phyloP scores from a whole-genome alignment of 1,284 basidiomycete species.

The Phylloporus sp. region DNA sequence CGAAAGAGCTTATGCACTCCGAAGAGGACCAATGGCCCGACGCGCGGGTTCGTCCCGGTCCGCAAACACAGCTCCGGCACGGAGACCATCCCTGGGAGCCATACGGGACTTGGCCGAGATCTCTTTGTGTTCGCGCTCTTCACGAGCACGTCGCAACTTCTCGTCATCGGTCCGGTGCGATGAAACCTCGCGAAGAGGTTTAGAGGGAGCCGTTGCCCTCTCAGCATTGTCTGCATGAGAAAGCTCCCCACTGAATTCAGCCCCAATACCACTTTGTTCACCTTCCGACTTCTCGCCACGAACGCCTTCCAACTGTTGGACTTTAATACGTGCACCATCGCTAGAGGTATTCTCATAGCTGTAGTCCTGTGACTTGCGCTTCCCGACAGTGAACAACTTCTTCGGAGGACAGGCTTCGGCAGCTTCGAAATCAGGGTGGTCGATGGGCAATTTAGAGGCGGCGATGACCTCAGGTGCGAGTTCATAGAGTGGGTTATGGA shows the following conservation, averaged over 20 bases:
- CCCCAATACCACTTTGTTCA: conserved; percentile 12
- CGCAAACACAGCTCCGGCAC: conserved; percentile 31
- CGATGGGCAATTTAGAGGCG: conserved; percentile 33
- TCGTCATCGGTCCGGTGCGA: background rate
- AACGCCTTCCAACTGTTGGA: conserved; percentile 8
- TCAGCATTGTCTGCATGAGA: conserved; percentile 8
- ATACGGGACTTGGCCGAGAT: conserved; percentile 24
- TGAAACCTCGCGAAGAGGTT: conserved; percentile 4
- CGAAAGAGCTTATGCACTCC: conserved; percentile 19
- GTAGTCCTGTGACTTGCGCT: conserved; percentile 28
- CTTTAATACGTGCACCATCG: conserved; percentile 11
- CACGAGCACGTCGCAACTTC: conserved; percentile 21
- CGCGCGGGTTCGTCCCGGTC: conserved; percentile 37
- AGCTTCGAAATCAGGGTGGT: conserved; percentile 37
- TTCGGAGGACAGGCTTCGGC: conserved; percentile 36
- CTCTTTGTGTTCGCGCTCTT: conserved; percentile 33
- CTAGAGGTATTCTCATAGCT: conserved; percentile 20
- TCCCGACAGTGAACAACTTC: conserved; percentile 27
- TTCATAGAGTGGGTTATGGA: conserved; percentile 35
- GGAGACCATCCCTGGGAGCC: conserved; percentile 32
- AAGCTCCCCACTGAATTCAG: conserved; percentile 1
- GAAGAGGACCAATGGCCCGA: conserved; percentile 33
- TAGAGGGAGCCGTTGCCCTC: conserved; percentile 6
- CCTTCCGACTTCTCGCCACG: conserved; percentile 14
- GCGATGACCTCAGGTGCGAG: conserved; percentile 32